A percentile compares a stretch with the other conserved stretches of the same genome.
phyloP scores from a whole-genome alignment of 306 rosid genomes.

The Malus asiatica region DNA sequence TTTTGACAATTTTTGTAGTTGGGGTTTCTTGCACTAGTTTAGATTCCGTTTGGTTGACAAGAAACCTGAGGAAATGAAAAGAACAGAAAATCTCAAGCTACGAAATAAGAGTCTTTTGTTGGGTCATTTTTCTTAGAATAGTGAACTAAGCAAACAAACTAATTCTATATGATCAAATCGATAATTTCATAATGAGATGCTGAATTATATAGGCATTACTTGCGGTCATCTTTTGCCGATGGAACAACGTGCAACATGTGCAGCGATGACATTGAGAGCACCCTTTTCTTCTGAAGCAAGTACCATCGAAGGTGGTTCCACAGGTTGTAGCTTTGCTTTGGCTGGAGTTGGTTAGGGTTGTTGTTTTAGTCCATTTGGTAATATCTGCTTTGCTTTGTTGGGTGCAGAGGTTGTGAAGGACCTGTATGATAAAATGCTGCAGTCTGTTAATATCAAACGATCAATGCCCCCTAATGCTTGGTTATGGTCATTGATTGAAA shows the following conservation, averaged over 20 bases:
- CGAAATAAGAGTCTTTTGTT: neutral
- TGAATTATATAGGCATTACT: conserved; percentile 35
- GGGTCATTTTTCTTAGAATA: neutral
- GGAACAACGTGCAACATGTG: conserved; percentile 23
- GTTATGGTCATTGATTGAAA: conserved; percentile 78
- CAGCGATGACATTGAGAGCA: conserved; percentile 31
- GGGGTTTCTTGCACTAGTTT: neutral
- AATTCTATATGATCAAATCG: neutral
- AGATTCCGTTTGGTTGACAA: neutral
- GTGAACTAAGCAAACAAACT: no score
- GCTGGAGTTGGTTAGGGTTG: neutral
- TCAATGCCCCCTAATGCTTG: conserved; percentile 95
- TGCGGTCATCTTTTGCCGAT: conserved; percentile 11
- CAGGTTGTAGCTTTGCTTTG: conserved; percentile 46
- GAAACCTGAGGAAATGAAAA: conserved; percentile 3
- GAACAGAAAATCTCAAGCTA: neutral
- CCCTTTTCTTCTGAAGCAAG: conserved; percentile 38
- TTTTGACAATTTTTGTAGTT: neutral
- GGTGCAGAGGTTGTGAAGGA: conserved; percentile 73
- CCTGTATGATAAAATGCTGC: conserved; percentile 58
- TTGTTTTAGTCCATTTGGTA: conserved; percentile 11
- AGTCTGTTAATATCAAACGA: conserved; percentile 57
- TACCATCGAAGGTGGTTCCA: conserved; percentile 24
- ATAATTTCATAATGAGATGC: neutral
- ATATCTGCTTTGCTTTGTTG: conserved; percentile 7